Conservation (phyloP, 371 early-diverging fungal species). For the Caulochytrium protostelioides region DNA sequence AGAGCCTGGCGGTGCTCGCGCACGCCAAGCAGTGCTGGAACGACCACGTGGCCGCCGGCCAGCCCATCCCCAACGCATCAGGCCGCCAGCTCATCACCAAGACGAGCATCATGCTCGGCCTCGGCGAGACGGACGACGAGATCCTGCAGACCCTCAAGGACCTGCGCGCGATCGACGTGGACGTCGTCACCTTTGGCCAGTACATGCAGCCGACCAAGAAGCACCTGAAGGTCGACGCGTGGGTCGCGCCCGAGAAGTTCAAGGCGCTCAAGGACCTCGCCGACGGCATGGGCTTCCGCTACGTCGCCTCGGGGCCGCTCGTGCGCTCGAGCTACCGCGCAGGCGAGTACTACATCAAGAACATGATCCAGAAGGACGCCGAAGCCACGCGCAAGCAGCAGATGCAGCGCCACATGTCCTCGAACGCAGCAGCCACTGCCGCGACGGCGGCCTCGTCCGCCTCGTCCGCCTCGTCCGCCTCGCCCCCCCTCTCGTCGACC, state of each 20-base stretch:
- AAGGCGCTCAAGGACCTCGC: constrained; percentile 69
- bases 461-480: no score
- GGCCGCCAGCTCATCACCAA: constrained; percentile 70
- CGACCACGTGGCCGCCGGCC: no score
- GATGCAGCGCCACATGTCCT: no score
- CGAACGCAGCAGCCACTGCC: no score
- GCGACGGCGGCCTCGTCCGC: no score
- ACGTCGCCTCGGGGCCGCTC: constrained; percentile 86
- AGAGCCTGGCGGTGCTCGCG: constrained; percentile 67
- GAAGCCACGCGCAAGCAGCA: no score
- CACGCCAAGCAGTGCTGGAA: constrained; percentile 65
- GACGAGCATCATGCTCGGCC: constrained; percentile 91
- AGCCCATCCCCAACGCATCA: no score
- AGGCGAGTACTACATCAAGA: constrained; percentile 88
- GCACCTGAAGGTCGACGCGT: constrained; percentile 78
- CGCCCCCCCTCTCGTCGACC: no score
- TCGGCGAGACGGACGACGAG: constrained; percentile 87
- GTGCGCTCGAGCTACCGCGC: constrained; percentile 93
- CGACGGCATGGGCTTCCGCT: constrained; percentile 72
- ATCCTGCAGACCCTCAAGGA: constrained; percentile 69
- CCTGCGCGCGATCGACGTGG: constrained; percentile 63
- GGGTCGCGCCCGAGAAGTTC: constrained; percentile 82
- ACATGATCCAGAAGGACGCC: constrained; percentile 35
- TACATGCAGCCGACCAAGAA: constrained; percentile 97
- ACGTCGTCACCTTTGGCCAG: constrained; percentile 92